Conservation (phyloP, 2,329 filamentous ascomycete genomes). For the Aspergillus aculeatus region DNA sequence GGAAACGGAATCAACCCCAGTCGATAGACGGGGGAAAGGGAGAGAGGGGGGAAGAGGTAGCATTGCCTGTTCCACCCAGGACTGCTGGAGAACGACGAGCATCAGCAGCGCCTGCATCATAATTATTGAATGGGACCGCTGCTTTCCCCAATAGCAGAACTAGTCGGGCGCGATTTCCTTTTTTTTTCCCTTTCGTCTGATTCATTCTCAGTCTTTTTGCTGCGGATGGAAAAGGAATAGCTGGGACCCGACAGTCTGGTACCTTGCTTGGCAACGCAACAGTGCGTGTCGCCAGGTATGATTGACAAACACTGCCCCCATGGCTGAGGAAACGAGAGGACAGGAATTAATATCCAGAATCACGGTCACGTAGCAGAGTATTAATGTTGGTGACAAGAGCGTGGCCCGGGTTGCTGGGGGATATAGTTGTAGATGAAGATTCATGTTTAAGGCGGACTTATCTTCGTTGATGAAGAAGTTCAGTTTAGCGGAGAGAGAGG, state of each 20-base stretch:
- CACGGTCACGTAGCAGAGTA: background rate
- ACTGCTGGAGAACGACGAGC: constrained; percentile 8
- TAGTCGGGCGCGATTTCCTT: constrained; percentile 13
- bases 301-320: constrained; percentile 33
- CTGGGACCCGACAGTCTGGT: constrained; percentile 34
- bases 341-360: constrained; percentile 2
- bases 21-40: constrained; percentile 1
- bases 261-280: constrained; percentile 33
- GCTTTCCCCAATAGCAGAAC: constrained; percentile 17
- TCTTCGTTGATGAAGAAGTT: background rate
- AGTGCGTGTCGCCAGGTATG: constrained; percentile 31
- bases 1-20: background rate
- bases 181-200: background rate
- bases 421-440: background rate
- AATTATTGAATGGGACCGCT: constrained; percentile 10
- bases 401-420: background rate
- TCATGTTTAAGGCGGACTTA: background rate
- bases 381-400: background rate
- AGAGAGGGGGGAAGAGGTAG: background rate
- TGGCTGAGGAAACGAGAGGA: constrained; percentile 9
- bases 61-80: background rate
- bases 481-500: background rate
- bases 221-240: constrained; percentile 26
- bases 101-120: constrained; percentile 11
- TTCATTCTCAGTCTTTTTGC: constrained; percentile 9